Evolutionary conservation across 2,329 filamentous ascomycete species (phyloP).

Genomic region (Colletotrichum caudatum): DNA sequence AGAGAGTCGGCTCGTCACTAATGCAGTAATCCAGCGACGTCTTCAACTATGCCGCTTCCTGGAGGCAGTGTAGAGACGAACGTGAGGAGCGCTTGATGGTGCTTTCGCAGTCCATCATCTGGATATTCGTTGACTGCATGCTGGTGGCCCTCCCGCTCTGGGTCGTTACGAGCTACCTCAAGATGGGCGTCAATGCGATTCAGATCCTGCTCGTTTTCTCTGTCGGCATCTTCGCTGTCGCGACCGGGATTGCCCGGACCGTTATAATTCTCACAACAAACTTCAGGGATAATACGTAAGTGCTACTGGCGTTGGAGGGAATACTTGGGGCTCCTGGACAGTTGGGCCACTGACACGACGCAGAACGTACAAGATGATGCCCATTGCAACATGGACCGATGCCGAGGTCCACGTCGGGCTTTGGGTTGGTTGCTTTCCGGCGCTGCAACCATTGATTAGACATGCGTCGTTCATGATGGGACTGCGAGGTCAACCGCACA

Average conservation of each 20-base stretch:
- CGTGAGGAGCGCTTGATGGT: slow-evolving; percentile 48
- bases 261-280: slow-evolving; percentile 49
- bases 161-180: slow-evolving; percentile 53
- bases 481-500: slow-evolving; percentile 17
- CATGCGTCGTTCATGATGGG: slow-evolving; percentile 18
- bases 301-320: slow-evolving; percentile 16
- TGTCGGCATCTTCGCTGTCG: slow-evolving; percentile 53
- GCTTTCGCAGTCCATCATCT: slow-evolving; percentile 49
- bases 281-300: slow-evolving; percentile 50
- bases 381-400: slow-evolving; percentile 54
- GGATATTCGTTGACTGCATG: slow-evolving; percentile 51
- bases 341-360: not conserved
- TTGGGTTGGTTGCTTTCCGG: slow-evolving; percentile 57
- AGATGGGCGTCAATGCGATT: slow-evolving; percentile 49
- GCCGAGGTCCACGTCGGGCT: slow-evolving; percentile 57
- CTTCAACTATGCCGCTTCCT: slow-evolving; percentile 27
- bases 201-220: slow-evolving; percentile 53
- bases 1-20: not conserved
- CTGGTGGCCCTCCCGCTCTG: slow-evolving; percentile 53
- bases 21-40: slow-evolving; percentile 17
- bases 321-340: not conserved
- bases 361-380: slow-evolving; percentile 54
- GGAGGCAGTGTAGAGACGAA: slow-evolving; percentile 46
- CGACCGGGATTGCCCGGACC: slow-evolving; percentile 55
- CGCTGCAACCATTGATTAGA: slow-evolving; percentile 50